phyloP scores from a whole-genome alignment of 768 basidiomycete genomes.

The Naganishia vishniacii region DNA sequence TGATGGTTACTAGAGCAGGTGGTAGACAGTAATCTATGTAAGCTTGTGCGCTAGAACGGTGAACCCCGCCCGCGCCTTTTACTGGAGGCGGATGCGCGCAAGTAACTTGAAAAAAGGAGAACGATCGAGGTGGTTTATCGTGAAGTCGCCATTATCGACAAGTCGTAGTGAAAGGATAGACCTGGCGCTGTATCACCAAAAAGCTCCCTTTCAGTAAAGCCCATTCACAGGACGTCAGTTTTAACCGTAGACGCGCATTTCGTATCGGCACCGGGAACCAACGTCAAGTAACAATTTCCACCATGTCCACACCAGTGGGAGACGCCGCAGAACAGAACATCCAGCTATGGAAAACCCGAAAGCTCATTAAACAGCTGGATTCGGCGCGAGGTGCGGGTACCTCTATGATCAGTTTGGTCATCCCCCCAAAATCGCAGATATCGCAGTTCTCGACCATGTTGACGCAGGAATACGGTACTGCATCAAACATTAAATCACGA shows the following conservation, averaged over 20 bases:
- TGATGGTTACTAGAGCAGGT: background rate
- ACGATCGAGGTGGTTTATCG: background rate
- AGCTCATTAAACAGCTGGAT: constrained; percentile 97
- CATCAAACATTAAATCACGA: constrained; percentile 99
- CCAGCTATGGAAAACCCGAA: constrained; percentile 76
- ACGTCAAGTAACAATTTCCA: background rate
- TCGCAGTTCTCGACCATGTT: constrained; percentile 91
- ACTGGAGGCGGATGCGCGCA: background rate
- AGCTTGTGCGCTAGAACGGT: background rate
- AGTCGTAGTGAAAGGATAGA: background rate
- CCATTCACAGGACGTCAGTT: background rate
- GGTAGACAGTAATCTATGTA: background rate
- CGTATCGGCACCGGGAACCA: background rate
- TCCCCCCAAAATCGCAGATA: constrained; percentile 92
- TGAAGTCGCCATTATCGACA: background rate
- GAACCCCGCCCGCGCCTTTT: constrained; percentile 1
- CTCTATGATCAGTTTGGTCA: constrained; percentile 96
- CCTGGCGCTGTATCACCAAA: background rate
- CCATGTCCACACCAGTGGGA: constrained; percentile 17
- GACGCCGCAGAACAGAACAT: constrained; percentile 80
- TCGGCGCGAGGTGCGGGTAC: constrained; percentile 91
- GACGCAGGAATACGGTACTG: constrained; percentile 95
- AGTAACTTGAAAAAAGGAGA: constrained; percentile 8
- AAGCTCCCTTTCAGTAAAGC: background rate
- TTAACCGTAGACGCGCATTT: background rate